Base-by-base conservation (phyloP, 768 basidiomycete species). In the Gautieria morchelliformis region DNA sequence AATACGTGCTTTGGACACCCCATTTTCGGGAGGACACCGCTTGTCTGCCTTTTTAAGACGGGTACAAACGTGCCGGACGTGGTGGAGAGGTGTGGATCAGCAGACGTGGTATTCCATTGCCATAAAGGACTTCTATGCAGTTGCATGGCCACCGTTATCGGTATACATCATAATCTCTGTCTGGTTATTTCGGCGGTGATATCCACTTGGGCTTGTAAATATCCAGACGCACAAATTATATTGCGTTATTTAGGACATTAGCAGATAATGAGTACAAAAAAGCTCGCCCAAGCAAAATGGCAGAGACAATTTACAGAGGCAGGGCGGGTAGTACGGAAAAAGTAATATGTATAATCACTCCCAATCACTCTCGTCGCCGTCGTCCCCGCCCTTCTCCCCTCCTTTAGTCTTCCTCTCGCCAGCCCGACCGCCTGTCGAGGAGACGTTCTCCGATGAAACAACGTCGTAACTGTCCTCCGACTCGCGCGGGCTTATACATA, bases 401-500 rank as follows among this genome's bases (percentile, higher is more conserved):
- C 62, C 66, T 58, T 70, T 74, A 24, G 30, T 47, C 49, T 47
- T 30, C 39, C 62, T 15, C 61, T 59, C 58, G 70, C 72, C n/a
- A 55, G 53, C 51, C 55, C 57, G 10, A 48, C 52, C 8, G 55
- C 63, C 35, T 64, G 66, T 49, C 70, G 76, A 30, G 68, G 70
- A 27, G 72, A 69, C 76, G 63, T 76, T 79, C 24, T 75, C 75
- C 37, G 79, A 77, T 24, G 80, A 82, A 27, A 88, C 78, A 6
- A 86, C 73, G 65, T 87, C 85, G 65, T 81, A 87, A 59, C 84
- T 83, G 14, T 76, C 84, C 53, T 84, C 83, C 59, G 78, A 80
- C 52, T 76, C 78, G 42, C 82, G 74, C 8, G 80, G 79, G 61
- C 76, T 78, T 39, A 70, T 63, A 12, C 63, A 67, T 10, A 69